These are phyloP conservation scores for Arthroderma uncinatum DNA, from an alignment of 2,329 filamentous ascomycete species.

Conservation along the genomic window DNA sequence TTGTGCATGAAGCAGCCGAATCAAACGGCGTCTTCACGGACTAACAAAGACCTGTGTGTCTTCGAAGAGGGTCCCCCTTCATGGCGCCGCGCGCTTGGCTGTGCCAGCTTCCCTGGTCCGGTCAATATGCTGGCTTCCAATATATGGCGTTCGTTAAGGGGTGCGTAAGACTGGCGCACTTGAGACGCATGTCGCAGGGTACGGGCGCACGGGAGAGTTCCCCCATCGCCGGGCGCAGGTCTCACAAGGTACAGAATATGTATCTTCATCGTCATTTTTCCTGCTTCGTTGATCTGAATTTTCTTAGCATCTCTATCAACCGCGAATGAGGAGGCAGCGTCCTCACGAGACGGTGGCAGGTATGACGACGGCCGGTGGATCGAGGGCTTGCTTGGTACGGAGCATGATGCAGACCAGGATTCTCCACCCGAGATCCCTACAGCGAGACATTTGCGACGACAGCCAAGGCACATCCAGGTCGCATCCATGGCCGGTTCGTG, in stretches of 20 bases:
- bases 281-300: background rate
- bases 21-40: background rate
- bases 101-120: background rate
- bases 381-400: no score
- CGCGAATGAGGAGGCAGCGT: background rate
- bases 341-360: background rate
- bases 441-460: background rate
- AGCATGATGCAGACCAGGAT: no score
- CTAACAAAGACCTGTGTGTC: no score
- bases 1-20: no score
- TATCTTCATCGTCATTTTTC: background rate
- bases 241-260: no score
- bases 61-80: no score
- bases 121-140: background rate
- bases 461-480: background rate
- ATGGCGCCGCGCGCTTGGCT: background rate
- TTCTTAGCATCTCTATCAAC: background rate
- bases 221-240: no score
- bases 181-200: no score
- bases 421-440: no score
- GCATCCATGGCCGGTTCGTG: background rate
- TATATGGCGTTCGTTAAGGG: background rate
- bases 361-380: background rate
- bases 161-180: background rate
- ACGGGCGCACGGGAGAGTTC: no score